Conservation (phyloP, 2,329 filamentous ascomycete genomes). For the Epicoccum sorghinum region DNA sequence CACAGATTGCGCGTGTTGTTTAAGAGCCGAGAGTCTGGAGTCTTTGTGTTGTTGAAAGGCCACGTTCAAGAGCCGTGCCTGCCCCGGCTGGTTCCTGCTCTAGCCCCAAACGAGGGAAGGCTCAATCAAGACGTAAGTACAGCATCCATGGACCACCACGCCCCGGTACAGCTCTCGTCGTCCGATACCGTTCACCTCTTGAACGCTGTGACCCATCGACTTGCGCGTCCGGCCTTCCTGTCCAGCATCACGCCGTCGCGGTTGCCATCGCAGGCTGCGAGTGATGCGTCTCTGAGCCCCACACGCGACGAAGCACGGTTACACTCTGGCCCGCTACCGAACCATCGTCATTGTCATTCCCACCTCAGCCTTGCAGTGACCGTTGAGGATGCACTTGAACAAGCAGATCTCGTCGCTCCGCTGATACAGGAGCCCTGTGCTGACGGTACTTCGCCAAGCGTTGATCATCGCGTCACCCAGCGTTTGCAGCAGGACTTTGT, state of each 20-base stretch:
- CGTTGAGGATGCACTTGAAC: slow-evolving; percentile 38
- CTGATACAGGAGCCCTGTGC: slow-evolving; percentile 44
- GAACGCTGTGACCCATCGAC: slow-evolving; percentile 40
- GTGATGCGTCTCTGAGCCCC: slow-evolving; percentile 45
- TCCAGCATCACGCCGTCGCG: slow-evolving; percentile 44
- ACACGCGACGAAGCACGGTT: slow-evolving; percentile 42
- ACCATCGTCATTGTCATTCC: slow-evolving; percentile 40
- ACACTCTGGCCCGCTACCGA: slow-evolving; percentile 28
- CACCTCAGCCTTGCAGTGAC: slow-evolving; percentile 40
- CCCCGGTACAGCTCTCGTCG: slow-evolving; percentile 25
- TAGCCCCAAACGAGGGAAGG: slow-evolving; percentile 41
- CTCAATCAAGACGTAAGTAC: slow-evolving; percentile 33
- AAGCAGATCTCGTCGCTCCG: slow-evolving; percentile 40
- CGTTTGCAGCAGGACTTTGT: slow-evolving; percentile 39
- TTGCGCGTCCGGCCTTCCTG: slow-evolving; percentile 44
- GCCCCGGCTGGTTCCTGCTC: slow-evolving; percentile 19
- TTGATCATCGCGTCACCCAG: slow-evolving; percentile 34
- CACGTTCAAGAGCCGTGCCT: slow-evolving; percentile 29
- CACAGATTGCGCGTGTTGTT: slow-evolving; percentile 17
- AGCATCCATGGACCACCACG: slow-evolving; percentile 35
- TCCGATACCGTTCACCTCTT: slow-evolving; percentile 43
- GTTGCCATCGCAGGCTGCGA: slow-evolving; percentile 47
- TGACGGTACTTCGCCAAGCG: slow-evolving; percentile 34
- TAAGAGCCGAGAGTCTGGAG: slow-evolving; percentile 2
- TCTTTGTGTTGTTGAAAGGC: slow-evolving; percentile 36